Base-by-base conservation (phyloP, 495 filamentous ascomycete species). In the Hyaloscypha finlandica region DNA sequence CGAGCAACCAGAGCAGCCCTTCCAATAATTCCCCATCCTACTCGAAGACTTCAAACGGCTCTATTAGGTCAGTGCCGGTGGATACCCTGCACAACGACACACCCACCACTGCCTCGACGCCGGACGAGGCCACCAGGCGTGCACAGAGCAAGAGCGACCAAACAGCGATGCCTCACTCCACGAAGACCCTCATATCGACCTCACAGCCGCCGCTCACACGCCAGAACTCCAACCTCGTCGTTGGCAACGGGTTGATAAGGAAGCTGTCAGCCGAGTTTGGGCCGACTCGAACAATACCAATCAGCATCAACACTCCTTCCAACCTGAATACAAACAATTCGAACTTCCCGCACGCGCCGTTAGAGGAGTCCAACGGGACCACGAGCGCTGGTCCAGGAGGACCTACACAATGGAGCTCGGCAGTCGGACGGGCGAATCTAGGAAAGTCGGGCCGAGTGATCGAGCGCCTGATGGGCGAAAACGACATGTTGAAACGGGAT, bases 391-490 rank as follows among this genome's bases (percentile, higher is more conserved):
- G 57, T 37, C 45, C 53, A 66, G 31, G 12, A 70, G 73, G 70
- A 8, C 71, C 74, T 8, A 45, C 37, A 33, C 71, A 77, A 74
- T 94, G 91, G 91, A 90, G 90, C 68, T 83, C 86, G 11, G 89
- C 90, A 0, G 85, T 94, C 48, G 92, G 92, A 51, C 88, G 91
- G 61, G 92, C 92, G 33, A 88, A 87, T 11, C 86, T 91, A 0
- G 93, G 93, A 64, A 97, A 97, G 79, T 95, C 91, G 2, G 93
- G 93, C n/a, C 86, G 93, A 16, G 93, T 97, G 16, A 97, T 97
- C 72, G 93, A 97, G 74, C 86, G 87, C 63, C 76, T 97, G 39
- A 92, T 95, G 78, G 90, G 89, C 42, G 94, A 97, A 70, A 95
- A 94, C 71, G 94, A 96, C 59, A 86, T 89, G 32, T 79, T 96